Percentiles rank a stretch among this genome's conserved stretches.
phyloP scores from a whole-genome alignment of 2,329 filamentous ascomycete genomes.

The Ophiostoma ulmi region DNA sequence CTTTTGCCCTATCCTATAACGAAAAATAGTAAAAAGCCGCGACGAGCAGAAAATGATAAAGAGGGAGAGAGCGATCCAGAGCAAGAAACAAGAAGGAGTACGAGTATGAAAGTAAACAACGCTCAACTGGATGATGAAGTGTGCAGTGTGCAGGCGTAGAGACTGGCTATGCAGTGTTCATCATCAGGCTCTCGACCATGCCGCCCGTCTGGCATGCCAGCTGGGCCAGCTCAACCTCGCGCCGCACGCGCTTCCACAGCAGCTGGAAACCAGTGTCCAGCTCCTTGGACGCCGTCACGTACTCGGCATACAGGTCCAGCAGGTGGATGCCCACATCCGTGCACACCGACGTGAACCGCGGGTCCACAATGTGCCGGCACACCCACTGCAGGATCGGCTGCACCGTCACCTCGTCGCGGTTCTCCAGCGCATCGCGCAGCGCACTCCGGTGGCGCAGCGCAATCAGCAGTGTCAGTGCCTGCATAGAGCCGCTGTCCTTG shows the following conservation, averaged over 20 bases:
- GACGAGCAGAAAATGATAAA: background rate
- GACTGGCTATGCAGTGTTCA: conserved; percentile 34
- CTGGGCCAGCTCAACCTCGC: conserved; percentile 78
- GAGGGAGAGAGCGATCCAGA: background rate
- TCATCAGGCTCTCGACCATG: conserved; percentile 72
- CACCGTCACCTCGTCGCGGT: conserved; percentile 74
- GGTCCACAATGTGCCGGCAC: conserved; percentile 72
- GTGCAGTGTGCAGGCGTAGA: background rate
- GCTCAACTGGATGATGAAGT: background rate
- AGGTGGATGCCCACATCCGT: conserved; percentile 78
- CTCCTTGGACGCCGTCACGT: conserved; percentile 66
- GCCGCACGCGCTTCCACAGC: conserved; percentile 64
- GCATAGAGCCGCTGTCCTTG: conserved; percentile 54
- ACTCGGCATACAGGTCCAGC: conserved; percentile 80
- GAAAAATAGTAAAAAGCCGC: conserved; percentile 9
- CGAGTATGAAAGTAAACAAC: background rate
- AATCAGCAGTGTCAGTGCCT: conserved; percentile 70
- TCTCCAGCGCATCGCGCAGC: conserved; percentile 70
- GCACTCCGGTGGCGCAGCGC: conserved; percentile 84
- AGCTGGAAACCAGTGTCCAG: conserved; percentile 65
- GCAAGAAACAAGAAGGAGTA: background rate
- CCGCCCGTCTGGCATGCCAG: conserved; percentile 75
- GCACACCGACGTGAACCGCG: conserved; percentile 72
- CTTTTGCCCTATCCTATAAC: background rate
- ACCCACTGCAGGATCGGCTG: conserved; percentile 82